These are phyloP conservation scores for Aurinia saxatilis DNA, from an alignment of 345 rosid genomes.

Conservation along the genomic window DNA sequence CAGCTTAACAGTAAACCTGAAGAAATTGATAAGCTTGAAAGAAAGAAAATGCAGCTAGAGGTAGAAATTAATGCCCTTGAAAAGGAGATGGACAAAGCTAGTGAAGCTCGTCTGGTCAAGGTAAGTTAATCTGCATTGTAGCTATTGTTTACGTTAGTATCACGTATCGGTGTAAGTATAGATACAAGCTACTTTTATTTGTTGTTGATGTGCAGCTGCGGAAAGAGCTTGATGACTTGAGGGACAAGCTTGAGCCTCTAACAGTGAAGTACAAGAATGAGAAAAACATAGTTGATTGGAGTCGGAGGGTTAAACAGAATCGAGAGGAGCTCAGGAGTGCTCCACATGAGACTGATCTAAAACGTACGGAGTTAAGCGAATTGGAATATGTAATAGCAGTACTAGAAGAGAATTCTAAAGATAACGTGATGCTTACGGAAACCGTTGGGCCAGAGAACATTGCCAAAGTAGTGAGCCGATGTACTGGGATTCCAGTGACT, in stretches of 20 bases:
- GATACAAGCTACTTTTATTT: no score
- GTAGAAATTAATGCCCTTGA: slow-evolving; percentile 86
- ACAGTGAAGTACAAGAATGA: slow-evolving; percentile 83
- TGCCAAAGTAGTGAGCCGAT: slow-evolving; percentile 84
- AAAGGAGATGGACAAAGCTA: slow-evolving; percentile 86
- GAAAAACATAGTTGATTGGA: slow-evolving; percentile 82
- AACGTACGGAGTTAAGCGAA: slow-evolving; percentile 77
- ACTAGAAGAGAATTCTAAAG: slow-evolving; percentile 57
- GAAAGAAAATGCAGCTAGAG: slow-evolving; percentile 78
- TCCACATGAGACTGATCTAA: slow-evolving; percentile 76
- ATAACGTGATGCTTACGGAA: slow-evolving; percentile 69
- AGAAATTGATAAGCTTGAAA: slow-evolving; percentile 84
- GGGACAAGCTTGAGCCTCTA: slow-evolving; percentile 84
- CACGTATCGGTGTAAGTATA: no score
- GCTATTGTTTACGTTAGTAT: no score
- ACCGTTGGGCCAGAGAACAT: slow-evolving; percentile 85
- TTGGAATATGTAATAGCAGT: slow-evolving; percentile 62
- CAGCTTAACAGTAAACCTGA: slow-evolving; percentile 94
- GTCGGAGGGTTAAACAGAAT: slow-evolving; percentile 67
- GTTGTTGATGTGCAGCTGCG: slow-evolving; percentile 45
- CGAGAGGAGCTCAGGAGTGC: slow-evolving; percentile 67
- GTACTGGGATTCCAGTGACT: slow-evolving; percentile 82
- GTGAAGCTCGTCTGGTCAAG: slow-evolving; percentile 78
- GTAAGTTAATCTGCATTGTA: slow-evolving; percentile 15
- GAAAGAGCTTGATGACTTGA: slow-evolving; percentile 82